Evolutionary conservation across 495 filamentous ascomycete species (phyloP).

Genomic region (Penicillium egyptiacum): DNA sequence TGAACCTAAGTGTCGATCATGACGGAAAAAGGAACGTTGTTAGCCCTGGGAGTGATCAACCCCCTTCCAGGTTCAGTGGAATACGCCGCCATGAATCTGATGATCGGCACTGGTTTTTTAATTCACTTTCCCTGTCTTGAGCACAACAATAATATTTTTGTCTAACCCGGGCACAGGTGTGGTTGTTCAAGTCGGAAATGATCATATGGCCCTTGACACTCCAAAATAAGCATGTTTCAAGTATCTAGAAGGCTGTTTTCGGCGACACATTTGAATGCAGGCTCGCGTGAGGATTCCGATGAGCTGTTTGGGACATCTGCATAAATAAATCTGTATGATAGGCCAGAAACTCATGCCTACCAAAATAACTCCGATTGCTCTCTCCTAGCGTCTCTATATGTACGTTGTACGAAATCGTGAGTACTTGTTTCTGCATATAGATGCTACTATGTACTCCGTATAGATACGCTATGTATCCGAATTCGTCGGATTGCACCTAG

Average conservation of each 20-base stretch:
- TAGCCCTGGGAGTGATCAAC: conserved; percentile 12
- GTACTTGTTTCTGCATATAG: neutral
- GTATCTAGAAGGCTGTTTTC: conserved; percentile 11
- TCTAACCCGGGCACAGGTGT: neutral
- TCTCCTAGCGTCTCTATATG: neutral
- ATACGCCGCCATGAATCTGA: conserved; percentile 6
- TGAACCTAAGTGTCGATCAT: conserved; percentile 13
- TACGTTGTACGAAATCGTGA: neutral
- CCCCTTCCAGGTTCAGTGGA: conserved; percentile 8
- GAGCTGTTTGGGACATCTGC: conserved; percentile 13
- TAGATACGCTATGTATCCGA: neutral
- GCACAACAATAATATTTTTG: conserved; percentile 4
- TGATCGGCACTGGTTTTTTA: conserved; percentile 13
- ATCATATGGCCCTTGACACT: neutral
- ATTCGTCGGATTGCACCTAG: conserved; percentile 8
- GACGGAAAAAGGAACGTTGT: conserved; percentile 16
- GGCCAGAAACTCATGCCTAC: neutral
- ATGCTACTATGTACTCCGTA: neutral
- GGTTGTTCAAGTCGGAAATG: neutral
- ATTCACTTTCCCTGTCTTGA: neutral
- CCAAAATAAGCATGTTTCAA: neutral
- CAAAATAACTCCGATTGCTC: neutral
- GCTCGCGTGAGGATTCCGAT: conserved; percentile 3
- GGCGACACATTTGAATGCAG: conserved; percentile 12
- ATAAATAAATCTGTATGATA: conserved; percentile 4